phyloP scores from a whole-genome alignment of 225 moss, liverwort and hornwort species.

The Pleurozium schreberi region DNA sequence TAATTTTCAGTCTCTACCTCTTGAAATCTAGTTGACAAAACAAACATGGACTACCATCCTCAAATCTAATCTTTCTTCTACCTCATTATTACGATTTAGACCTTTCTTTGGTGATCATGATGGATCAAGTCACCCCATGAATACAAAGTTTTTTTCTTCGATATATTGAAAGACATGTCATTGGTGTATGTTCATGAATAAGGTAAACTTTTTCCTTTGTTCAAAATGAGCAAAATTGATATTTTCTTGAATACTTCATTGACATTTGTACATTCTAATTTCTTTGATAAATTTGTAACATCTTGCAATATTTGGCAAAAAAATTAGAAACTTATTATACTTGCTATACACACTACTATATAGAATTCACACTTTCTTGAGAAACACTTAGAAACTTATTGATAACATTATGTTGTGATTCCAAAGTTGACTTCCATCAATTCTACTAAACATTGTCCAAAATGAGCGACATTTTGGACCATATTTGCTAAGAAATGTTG shows the following conservation, averaged over 20 bases:
- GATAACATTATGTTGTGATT: neutral
- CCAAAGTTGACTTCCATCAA: neutral
- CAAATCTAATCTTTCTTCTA: neutral
- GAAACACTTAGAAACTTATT: neutral
- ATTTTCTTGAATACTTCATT: neutral
- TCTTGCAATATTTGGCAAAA: neutral
- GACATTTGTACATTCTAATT: neutral
- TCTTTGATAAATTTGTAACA: neutral
- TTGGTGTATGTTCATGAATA: too few relatives aligned
- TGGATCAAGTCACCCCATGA: rapidly evolving
- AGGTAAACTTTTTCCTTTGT: neutral
- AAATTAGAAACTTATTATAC: neutral
- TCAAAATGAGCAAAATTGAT: neutral
- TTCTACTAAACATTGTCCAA: neutral
- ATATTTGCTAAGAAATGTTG: neutral
- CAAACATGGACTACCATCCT: neutral
- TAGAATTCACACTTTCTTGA: neutral
- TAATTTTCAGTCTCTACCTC: neutral
- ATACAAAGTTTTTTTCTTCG: neutral
- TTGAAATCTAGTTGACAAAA: neutral
- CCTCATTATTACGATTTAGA: neutral
- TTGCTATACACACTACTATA: neutral
- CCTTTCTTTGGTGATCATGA: neutral
- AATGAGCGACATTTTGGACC: rapidly evolving
- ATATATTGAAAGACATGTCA: neutral